Base-by-base conservation (phyloP, 2,329 filamentous ascomycete species). In the Pseudocercospora musae region DNA sequence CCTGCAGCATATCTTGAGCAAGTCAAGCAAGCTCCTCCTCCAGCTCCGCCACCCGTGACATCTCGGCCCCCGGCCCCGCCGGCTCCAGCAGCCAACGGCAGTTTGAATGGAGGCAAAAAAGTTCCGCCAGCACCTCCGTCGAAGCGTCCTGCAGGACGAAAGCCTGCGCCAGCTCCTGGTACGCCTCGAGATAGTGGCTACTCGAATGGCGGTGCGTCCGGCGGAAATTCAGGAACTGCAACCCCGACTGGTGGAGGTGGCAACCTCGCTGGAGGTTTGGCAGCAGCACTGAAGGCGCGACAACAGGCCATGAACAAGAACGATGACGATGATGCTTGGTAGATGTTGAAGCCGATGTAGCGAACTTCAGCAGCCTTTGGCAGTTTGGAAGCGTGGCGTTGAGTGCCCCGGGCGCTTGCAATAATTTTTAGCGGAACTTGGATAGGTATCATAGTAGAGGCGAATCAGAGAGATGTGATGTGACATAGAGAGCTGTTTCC, bases 1-100 rank as follows among this genome's bases (percentile, higher is more conserved):
- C 95, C 95, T 0, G 90, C 93, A 20, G 92, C 94, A 20, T 99
- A 99, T 72, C 89, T 99, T 8, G 90, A 98, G 78, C 93, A 97
- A 78, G 85, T 90, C 74, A 84, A 83, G 21, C 70, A 75, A 53
- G 76, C 76, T 23, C 80, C 85, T 11, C 80, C 82, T 7, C 84
- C 87, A 9, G 49, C 49, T 27, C 49, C 49, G 27, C 85, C 86
- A 23, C 84, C 87, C 3, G 76, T 78, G 23, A 74, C 80, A 7
- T 73, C 78, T 21, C 69, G 72, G 31, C 76, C 81, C 11, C 88
- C 90, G 13, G 88, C 88, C 9, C 86, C 89, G 1, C 86, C 89
- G 0, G 84, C 87, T 2, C 76, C 76, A 3, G 76, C 77, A 46
- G 62, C 67, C 0, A 76, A 77, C 64, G 76, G 77, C 53, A 50